A percentile compares a stretch with the other conserved stretches of the same genome.
These are phyloP conservation scores for Tillandsia leiboldiana DNA, from an alignment of 176 grass and related monocot genomes.

Conservation along the genomic window DNA sequence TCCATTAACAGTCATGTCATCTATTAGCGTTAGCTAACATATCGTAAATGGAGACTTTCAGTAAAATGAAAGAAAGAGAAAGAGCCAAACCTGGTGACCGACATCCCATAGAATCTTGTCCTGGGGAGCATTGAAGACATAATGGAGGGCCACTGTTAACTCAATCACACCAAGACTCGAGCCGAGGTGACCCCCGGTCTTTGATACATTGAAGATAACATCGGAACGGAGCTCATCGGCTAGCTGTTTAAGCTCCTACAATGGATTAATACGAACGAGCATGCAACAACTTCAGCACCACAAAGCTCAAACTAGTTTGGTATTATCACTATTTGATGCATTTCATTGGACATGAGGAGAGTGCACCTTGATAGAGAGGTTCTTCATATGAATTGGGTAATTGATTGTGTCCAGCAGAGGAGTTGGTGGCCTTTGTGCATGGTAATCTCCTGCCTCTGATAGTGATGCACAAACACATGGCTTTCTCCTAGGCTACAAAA, in stretches of 20 bases:
- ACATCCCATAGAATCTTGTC: slow-evolving; percentile 97
- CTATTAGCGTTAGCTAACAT: no score
- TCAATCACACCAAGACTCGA: slow-evolving; percentile 91
- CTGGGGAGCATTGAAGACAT: slow-evolving; percentile 78
- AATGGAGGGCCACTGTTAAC: slow-evolving; percentile 89
- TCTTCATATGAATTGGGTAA: slow-evolving; percentile 96
- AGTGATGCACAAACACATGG: slow-evolving; percentile 40
- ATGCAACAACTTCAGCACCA: neutral
- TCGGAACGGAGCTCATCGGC: slow-evolving; percentile 91
- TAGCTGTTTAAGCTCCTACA: slow-evolving; percentile 81
- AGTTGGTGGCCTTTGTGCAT: slow-evolving; percentile 77
- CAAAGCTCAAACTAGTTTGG: neutral
- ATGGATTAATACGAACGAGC: neutral
- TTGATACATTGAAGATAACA: slow-evolving; percentile 95
- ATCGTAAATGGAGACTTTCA: no score
- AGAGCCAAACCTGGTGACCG: slow-evolving; percentile 66
- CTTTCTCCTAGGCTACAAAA: slow-evolving; percentile 38
- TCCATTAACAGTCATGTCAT: no score
- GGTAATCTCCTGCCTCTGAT: slow-evolving; percentile 66
- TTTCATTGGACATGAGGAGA: slow-evolving; percentile 25
- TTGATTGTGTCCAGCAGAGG: slow-evolving; percentile 92
- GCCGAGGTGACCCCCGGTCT: slow-evolving; percentile 90
- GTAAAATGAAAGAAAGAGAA: neutral
- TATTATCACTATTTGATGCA: slow-evolving; percentile 2
- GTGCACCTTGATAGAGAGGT: slow-evolving; percentile 62